Evolutionary conservation across 129 eudicot genomes (phyloP), one percentile per base, ranked within the genome.

Genomic region (Flaveria robusta): DNA sequence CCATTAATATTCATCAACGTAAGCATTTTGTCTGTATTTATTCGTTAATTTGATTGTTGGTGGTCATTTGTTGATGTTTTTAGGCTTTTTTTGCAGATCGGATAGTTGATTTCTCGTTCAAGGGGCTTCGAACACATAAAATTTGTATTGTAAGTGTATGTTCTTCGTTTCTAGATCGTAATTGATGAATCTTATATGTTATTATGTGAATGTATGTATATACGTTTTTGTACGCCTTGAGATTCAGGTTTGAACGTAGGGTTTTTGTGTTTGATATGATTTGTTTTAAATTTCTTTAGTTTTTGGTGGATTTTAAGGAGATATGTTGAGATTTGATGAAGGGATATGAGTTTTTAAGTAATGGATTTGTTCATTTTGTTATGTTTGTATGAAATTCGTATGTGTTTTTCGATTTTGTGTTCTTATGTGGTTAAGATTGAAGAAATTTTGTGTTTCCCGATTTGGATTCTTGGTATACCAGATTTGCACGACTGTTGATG

Each of bases 71-170:
- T 73, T 80, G 68, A 72, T 52, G 65, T 51, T 79, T n/a, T 52
- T 64, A 10, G 26, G 62, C 51, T 19, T 42, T 66, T 42, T 7
- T 55, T 80, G 51, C 79, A 80, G 83, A 73, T 74, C 75, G 49
- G 70, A 74, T 14, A 37, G 1, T 19, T 55, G 52, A 74, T 73
- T 74, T 3, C 24, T 52, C 66, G 78, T 74, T 66, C 27, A 9
- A 74, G 75, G 23, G 70, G 37, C 22, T 68, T 73, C 51, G 22
- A 1, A 74, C 74, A 54, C 29, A 74, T 46, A 9, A 56, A 80
- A 42, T 14, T 55, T 45, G 26, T 15, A 74, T 56, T 74, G 83
- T 80, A 80, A 80, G 83, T 80, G 7, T 22, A 13, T 4, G 0
- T 14, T 55, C 3, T 19, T 41, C 3, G 19, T 46, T 9, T 6